A percentile compares a stretch with the other conserved stretches of the same genome.
Conservation (phyloP, 139 green algal genomes). For the Tetradesmus lagerheimii region DNA sequence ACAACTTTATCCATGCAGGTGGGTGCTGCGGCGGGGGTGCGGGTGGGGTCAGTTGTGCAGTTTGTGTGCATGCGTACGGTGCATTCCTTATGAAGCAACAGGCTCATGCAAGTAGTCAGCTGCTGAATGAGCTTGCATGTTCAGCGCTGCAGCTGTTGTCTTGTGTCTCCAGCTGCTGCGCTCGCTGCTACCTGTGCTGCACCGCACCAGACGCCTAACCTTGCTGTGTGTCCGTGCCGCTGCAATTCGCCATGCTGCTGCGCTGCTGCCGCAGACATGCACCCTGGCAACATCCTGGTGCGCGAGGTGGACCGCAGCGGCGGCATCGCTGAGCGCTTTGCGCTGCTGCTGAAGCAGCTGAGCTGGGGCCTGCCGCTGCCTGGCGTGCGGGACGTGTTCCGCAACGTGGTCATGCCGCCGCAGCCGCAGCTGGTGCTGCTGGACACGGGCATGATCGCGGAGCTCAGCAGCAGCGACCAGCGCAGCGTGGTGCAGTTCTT, state of each 20-base stretch:
- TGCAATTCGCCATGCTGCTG: neutral
- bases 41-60: neutral
- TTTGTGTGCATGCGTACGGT: neutral
- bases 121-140: neutral
- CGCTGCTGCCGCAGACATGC: conserved; percentile 74
- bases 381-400: conserved; percentile 25
- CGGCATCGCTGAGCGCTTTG: conserved; percentile 44
- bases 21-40: conserved; percentile 50
- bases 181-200: neutral
- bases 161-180: neutral
- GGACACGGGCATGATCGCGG: conserved; percentile 84
- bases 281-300: conserved; percentile 93
- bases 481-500: conserved; percentile 77
- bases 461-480: conserved; percentile 74
- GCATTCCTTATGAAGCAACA: no score
- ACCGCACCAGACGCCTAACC: no score
- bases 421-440: conserved; percentile 74
- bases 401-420: conserved; percentile 29
- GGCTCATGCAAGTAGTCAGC: neutral
- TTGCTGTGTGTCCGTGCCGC: neutral
- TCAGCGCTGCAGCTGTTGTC: neutral
- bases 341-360: conserved; percentile 45
- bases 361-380: conserved; percentile 37
- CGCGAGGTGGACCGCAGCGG: conserved; percentile 53
- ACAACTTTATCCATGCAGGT: conserved; percentile 93